Conservation (phyloP, 2,329 filamentous ascomycete genomes). For the Colletotrichum somersetense region DNA sequence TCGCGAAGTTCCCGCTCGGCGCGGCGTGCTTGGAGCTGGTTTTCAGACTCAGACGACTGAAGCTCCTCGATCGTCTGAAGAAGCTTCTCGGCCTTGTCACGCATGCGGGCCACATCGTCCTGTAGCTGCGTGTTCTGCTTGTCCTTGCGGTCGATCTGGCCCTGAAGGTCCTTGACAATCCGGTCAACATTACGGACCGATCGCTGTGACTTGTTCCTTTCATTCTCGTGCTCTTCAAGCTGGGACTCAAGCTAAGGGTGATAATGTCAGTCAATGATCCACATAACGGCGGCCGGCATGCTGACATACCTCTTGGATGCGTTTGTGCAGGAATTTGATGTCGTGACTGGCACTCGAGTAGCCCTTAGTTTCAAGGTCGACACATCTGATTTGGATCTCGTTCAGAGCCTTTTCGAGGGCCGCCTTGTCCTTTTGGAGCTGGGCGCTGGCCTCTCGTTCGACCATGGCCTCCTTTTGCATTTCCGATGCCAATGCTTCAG, state of each 20-base stretch:
- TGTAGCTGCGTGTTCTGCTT: slow-evolving; percentile 84
- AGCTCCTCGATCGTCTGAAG: slow-evolving; percentile 94
- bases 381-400: slow-evolving; percentile 88
- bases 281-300: slow-evolving; percentile 21
- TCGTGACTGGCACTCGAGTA: slow-evolving; percentile 96
- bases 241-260: slow-evolving; percentile 82
- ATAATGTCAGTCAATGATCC: slow-evolving; percentile 47
- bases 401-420: slow-evolving; percentile 89
- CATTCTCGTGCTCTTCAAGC: slow-evolving; percentile 84
- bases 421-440: slow-evolving; percentile 91
- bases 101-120: slow-evolving; percentile 86
- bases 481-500: slow-evolving; percentile 87
- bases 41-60: slow-evolving; percentile 85
- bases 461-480: slow-evolving; percentile 92
- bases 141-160: slow-evolving; percentile 92
- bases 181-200: slow-evolving; percentile 94
- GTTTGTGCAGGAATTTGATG: slow-evolving; percentile 92
- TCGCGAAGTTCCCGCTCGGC: slow-evolving; percentile 92
- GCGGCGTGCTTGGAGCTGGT: slow-evolving; percentile 84
- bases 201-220: slow-evolving; percentile 84
- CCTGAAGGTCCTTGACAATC: slow-evolving; percentile 91
- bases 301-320: slow-evolving; percentile 88
- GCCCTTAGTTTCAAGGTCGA: slow-evolving; percentile 96
- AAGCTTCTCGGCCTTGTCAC: slow-evolving; percentile 91
- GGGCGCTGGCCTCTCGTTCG: slow-evolving; percentile 84